Evolutionary conservation across 2,329 filamentous ascomycete species (phyloP), one percentile per base, ranked within the genome.

Genomic region (Aureobasidium mangrovei): DNA sequence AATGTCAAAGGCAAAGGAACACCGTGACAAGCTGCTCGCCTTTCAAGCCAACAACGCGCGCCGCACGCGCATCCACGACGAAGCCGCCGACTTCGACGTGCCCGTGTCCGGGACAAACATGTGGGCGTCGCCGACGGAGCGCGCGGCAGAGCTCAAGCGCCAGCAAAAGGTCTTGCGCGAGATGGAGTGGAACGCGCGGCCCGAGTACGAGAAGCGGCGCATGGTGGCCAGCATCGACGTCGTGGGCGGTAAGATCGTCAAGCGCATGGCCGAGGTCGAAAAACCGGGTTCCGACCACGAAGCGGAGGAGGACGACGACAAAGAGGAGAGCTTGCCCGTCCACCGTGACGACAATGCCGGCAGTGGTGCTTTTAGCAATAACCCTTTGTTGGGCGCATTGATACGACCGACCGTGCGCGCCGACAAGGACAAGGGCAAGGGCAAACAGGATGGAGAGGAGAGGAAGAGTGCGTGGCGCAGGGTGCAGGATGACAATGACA

Each of bases 41-140:
- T 95, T 89, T 67, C 91, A 96, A 67, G 83, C 87, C 1, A 84
- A 95, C 63, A 95, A 95, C 60, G 88, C 89, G 0, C 80, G 81
- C 56, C 78, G 91, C 41, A 96, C 91, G 1, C 88, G 84, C 12
- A 85, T 96, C 12, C 81, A 89, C 36, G 91, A 96, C 63, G 90
- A 95, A 71, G 90, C 89, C 0, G 82, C 84, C 1, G 84, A 88
- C 64, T 85, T 81, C 59, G 84, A 87, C 60, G 81, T 81, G 0
- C 80, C 83, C 0, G 74, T 51, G 63, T 68, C 73, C 32, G 80
- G 82, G 4, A 75, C 79, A 4, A 89, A 80, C 61, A 85, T 93
- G 72, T 95, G 90, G 90, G 86, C 89, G 47, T 88, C 75, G 12
- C 88, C 90, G 0, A 83, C 87, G 59, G 88, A 95, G 68, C 79